Base-by-base conservation (phyloP, 345 rosid species). In the Gossypium herbaceum region DNA sequence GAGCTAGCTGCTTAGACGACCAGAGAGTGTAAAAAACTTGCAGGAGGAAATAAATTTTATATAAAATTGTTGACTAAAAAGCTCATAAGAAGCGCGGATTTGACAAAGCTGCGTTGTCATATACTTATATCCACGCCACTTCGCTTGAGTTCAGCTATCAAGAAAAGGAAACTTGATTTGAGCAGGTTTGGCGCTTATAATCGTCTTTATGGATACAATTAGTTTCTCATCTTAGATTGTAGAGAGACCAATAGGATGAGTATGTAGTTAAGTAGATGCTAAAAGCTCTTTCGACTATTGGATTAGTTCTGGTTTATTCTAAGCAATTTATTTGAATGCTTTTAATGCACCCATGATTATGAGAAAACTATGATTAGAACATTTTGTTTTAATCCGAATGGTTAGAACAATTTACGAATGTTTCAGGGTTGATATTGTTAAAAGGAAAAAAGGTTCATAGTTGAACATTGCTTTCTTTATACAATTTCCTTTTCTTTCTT, bases 1-100 rank as follows among this genome's bases (percentile, higher is more conserved):
- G 99, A 94, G 78, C 85, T 93, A 72, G 99, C 96, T 55, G 83
- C 90, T 34, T 97, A 94, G 78, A 94, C 98, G 29, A 84, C 89
- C 54, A 89, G 98, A 80, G 98, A 94, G 87, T 90, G 92, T 80
- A 93, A 86, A 75, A 93, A 85, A 77, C 82, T 94, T 87, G 91
- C 97, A 12, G 86, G 85, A 81, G 97, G 97, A 78, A 89, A 79
- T 78, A 90, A 88, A 72, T 84, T 94, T 74, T 81, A 72, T 44
- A 82, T 90, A 62, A 92, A 85, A 75, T 78, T 90, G 72, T 85
- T 94, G 96, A 92, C 91, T 44, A 94, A 94, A 84, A 84, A 86
- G 41, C 95, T 91, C 55, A 64, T 81, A 70, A 87, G 85, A 82
- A 84, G 75, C 25, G 80, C 83, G 63, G 91, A 91, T 82, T 80